Evolutionary conservation across 31 red algal species (phyloP).

Genomic region (Asparagopsis taxiformis): DNA sequence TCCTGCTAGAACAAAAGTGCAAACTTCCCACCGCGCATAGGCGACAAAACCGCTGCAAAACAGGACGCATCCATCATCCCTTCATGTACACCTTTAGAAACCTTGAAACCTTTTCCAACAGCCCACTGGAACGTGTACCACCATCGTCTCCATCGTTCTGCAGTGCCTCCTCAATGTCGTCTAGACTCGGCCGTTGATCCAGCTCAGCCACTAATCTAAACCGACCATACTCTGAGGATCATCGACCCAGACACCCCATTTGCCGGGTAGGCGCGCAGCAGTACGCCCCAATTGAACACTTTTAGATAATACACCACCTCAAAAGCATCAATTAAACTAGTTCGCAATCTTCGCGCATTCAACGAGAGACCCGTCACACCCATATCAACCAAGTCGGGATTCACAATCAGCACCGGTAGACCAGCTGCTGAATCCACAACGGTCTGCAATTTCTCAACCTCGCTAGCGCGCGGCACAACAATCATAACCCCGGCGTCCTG

Average conservation of each 20-base stretch:
- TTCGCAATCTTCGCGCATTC: slow-evolving; percentile 60
- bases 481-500: slow-evolving; percentile 41
- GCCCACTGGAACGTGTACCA: background rate
- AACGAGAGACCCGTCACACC: slow-evolving; percentile 79
- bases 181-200: slow-evolving; percentile 25
- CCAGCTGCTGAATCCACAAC: slow-evolving; percentile 46
- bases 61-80: no score
- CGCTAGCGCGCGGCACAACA: slow-evolving; percentile 75
- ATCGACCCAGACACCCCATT: slow-evolving; percentile 78
- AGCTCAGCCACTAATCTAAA: slow-evolving; percentile 30
- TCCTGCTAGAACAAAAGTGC: no score
- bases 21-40: no score
- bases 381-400: slow-evolving; percentile 92
- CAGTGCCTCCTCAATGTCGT: slow-evolving; percentile 45
- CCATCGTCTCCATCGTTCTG: slow-evolving; percentile 10
- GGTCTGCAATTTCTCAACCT: slow-evolving; percentile 45
- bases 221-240: slow-evolving; percentile 22
- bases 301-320: slow-evolving; percentile 69
- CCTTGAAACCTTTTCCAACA: slow-evolving; percentile 24
- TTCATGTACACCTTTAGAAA: slow-evolving; percentile 73
- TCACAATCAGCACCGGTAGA: slow-evolving; percentile 64
- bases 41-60: no score
- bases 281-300: slow-evolving; percentile 62
- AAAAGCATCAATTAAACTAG: slow-evolving; percentile 57
- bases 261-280: slow-evolving; percentile 63